Conservation (phyloP, 2,329 filamentous ascomycete species). For the Immersiporthe knoxdaviesiana region DNA sequence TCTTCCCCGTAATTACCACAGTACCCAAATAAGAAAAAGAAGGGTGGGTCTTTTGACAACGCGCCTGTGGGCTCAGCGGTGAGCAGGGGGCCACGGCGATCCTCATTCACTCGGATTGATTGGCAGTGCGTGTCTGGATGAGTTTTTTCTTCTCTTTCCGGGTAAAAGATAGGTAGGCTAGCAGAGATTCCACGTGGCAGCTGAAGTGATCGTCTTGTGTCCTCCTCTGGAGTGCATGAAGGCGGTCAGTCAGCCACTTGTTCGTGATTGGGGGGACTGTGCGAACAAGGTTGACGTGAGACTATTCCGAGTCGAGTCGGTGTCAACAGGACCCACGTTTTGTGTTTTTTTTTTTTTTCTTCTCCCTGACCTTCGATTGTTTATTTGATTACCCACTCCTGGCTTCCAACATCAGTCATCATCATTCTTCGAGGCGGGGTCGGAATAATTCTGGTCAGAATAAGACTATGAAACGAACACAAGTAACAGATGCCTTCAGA, state of each 20-base stretch:
- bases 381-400: too few species aligned
- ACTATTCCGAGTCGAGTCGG: slow-evolving; percentile 5
- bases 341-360: too few species aligned
- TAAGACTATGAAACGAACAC: too few species aligned
- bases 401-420: background rate
- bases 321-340: background rate
- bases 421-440: too few species aligned
- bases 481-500: too few species aligned
- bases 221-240: background rate
- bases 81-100: slow-evolving; percentile 16
- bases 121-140: background rate
- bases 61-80: slow-evolving; percentile 16
- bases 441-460: too few species aligned
- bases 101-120: slow-evolving; percentile 2
- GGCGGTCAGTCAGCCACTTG: slow-evolving; percentile 11
- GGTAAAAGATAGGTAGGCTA: background rate
- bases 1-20: background rate
- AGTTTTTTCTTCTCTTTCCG: background rate
- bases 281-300: background rate
- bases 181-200: slow-evolving; percentile 8
- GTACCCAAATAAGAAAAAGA: too few species aligned
- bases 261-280: background rate
- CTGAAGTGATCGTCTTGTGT: background rate
- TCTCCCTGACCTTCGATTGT: too few species aligned
- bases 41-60: slow-evolving; percentile 15